These are phyloP conservation scores for Ceratocystis papillata DNA, from an alignment of 2,329 filamentous ascomycete genomes.

Conservation along the genomic window DNA sequence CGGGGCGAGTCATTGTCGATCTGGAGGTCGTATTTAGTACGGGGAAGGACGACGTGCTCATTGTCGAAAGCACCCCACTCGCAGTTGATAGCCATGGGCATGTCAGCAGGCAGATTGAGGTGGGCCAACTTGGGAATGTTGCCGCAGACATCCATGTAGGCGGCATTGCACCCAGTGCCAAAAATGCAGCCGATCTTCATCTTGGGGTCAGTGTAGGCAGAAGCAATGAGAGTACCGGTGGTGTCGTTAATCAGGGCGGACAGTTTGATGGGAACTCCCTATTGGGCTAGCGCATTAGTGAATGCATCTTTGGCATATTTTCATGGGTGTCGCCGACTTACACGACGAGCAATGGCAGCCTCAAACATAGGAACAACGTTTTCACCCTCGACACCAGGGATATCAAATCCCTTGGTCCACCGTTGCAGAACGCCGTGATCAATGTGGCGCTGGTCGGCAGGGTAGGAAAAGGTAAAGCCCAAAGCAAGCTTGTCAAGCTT, in stretches of 20 bases:
- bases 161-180: slow-evolving; percentile 93
- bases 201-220: slow-evolving; percentile 83
- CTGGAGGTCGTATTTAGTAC: slow-evolving; percentile 72
- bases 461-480: slow-evolving; percentile 94
- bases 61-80: slow-evolving; percentile 97
- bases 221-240: slow-evolving; percentile 91
- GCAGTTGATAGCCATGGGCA: slow-evolving; percentile 91
- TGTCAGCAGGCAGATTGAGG: slow-evolving; percentile 73
- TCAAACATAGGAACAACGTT: slow-evolving; percentile 87
- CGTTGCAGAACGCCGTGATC: slow-evolving; percentile 85
- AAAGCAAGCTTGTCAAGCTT: slow-evolving; percentile 60
- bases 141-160: slow-evolving; percentile 90
- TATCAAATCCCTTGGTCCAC: slow-evolving; percentile 97
- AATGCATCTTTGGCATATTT: slow-evolving; percentile 24
- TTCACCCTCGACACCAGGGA: slow-evolving; percentile 77
- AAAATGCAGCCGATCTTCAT: slow-evolving; percentile 98
- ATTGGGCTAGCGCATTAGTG: slow-evolving; percentile 24
- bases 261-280: slow-evolving; percentile 85
- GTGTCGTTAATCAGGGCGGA: slow-evolving; percentile 95
- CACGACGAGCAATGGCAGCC: slow-evolving; percentile 54
- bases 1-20: slow-evolving; percentile 88
- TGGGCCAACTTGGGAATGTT: slow-evolving; percentile 89
- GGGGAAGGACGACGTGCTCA: slow-evolving; percentile 75
- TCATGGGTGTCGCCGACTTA: slow-evolving; percentile 26
- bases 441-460: slow-evolving; percentile 84